Percentiles rank a stretch among this genome's conserved stretches.
Evolutionary conservation across 2,329 filamentous ascomycete genomes (phyloP).

Genomic region (Aureobasidium sp.): DNA sequence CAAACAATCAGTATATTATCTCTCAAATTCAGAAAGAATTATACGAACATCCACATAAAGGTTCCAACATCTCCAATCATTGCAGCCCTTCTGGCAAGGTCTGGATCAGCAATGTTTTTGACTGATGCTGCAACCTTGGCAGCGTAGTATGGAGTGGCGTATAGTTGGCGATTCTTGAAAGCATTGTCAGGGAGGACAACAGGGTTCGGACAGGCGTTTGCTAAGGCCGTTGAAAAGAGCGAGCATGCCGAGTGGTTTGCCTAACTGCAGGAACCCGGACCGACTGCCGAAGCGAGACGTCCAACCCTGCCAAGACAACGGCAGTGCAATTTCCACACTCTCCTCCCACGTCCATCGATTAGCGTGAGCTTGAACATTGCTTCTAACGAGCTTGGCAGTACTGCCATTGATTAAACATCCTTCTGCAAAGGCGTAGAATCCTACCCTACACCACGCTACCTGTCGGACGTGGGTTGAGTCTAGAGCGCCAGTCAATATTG

Average conservation of each 20-base stretch:
- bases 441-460: too few relatives aligned
- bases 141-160: slow-evolving; percentile 9
- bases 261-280: not conserved
- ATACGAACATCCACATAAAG: not conserved
- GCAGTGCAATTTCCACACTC: too few relatives aligned
- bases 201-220: slow-evolving; percentile 6
- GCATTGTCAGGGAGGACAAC: slow-evolving; percentile 3
- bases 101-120: slow-evolving; percentile 1
- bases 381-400: too few relatives aligned
- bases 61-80: slow-evolving; percentile 8
- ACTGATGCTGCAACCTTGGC: slow-evolving; percentile 1
- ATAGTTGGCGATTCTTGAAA: slow-evolving; percentile 4
- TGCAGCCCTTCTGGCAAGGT: slow-evolving; percentile 3
- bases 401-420: too few relatives aligned
- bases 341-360: too few relatives aligned
- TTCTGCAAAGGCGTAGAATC: too few relatives aligned
- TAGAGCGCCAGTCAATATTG: not conserved
- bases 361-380: too few relatives aligned
- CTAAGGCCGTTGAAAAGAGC: not conserved
- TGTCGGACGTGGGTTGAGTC: too few relatives aligned
- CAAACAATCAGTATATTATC: not conserved
- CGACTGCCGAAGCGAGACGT: not conserved
- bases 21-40: not conserved
- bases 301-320: slow-evolving; percentile 1
- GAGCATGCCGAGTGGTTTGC: not conserved